Percentiles rank a stretch among this genome's conserved stretches.
Conservation (phyloP, 225 moss, liverwort and hornwort genomes). For the Lunularia cruciata region DNA sequence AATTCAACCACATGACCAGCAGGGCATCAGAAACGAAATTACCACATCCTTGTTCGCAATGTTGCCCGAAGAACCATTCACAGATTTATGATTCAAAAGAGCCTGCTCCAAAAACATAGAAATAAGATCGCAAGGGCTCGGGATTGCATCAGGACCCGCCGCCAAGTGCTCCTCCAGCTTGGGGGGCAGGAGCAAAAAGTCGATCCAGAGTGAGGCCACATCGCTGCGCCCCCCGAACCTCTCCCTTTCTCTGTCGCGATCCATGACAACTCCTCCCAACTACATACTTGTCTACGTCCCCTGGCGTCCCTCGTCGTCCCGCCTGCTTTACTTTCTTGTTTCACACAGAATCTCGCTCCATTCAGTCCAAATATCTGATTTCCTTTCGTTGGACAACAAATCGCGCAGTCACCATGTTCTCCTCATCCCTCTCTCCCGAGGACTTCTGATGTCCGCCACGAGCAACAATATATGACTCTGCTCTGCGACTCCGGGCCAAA, state of each 20-base stretch:
- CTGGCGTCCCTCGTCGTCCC: slow-evolving; percentile 18
- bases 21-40: not conserved
- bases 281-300: slow-evolving; percentile 30
- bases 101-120: slow-evolving; percentile 95
- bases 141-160: slow-evolving; percentile 52
- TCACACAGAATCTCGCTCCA: not conserved
- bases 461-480: no score
- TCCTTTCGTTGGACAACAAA: no score
- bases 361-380: not conserved
- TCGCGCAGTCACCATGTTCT: not conserved
- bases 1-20: no score
- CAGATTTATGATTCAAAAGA: slow-evolving; percentile 64
- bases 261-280: slow-evolving; percentile 36
- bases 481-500: no score
- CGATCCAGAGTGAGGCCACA: slow-evolving; percentile 87
- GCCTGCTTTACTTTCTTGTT: slow-evolving; percentile 12
- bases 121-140: slow-evolving; percentile 75
- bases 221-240: slow-evolving; percentile 75
- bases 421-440: not conserved
- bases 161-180: slow-evolving; percentile 88
- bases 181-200: slow-evolving; percentile 81
- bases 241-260: slow-evolving; percentile 75
- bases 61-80: slow-evolving; percentile 49
- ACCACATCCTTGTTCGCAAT: slow-evolving; percentile 55
- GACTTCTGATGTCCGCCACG: no score